Conservation (phyloP, 2,329 filamentous ascomycete genomes). For the Scleromitrula shiraiana region DNA sequence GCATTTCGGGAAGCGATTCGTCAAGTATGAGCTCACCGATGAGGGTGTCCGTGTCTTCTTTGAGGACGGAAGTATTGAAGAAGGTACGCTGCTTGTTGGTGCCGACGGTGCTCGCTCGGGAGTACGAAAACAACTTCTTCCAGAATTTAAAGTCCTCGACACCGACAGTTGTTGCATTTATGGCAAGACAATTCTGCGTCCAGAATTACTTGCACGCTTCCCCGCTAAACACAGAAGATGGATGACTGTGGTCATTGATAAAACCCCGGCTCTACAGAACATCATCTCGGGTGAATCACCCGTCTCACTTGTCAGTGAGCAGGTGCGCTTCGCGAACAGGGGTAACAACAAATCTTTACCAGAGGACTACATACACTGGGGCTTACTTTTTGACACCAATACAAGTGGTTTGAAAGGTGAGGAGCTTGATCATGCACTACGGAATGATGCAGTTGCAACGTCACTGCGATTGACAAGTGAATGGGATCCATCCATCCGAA, state of each 20-base stretch:
- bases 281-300: slow-evolving; percentile 12
- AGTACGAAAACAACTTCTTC: slow-evolving; percentile 33
- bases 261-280: slow-evolving; percentile 12
- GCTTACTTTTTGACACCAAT: slow-evolving; percentile 16
- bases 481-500: slow-evolving; percentile 11
- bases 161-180: slow-evolving; percentile 33
- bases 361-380: slow-evolving; percentile 32
- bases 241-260: slow-evolving; percentile 22
- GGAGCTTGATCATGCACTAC: neutral
- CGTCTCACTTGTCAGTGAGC: slow-evolving; percentile 22
- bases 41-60: slow-evolving; percentile 27
- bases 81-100: slow-evolving; percentile 32
- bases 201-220: slow-evolving; percentile 19
- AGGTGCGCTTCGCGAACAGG: slow-evolving; percentile 19
- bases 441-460: neutral
- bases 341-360: slow-evolving; percentile 14
- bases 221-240: slow-evolving; percentile 16
- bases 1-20: slow-evolving; percentile 29
- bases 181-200: slow-evolving; percentile 32
- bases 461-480: slow-evolving; percentile 5
- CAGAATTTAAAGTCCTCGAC: slow-evolving; percentile 31
- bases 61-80: slow-evolving; percentile 28
- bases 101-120: slow-evolving; percentile 33
- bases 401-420: neutral
- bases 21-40: slow-evolving; percentile 13